Evolutionary conservation across 805 yeast genomes (phyloP).

Genomic region (Yarrowia hollandica): DNA sequence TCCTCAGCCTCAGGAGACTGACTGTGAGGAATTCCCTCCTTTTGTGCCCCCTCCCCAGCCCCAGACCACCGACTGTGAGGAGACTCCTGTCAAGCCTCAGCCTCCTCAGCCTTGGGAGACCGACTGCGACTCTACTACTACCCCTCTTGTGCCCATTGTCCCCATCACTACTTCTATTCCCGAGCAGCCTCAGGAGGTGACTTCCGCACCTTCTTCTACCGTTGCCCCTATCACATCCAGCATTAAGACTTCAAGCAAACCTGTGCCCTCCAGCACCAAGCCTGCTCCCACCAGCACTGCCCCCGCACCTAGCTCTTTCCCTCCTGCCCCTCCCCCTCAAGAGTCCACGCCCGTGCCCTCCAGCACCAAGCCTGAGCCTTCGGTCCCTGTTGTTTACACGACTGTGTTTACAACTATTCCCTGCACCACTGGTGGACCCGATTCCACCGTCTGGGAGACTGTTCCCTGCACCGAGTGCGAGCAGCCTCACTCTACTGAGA

Average conservation of each 20-base stretch:
- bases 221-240: not conserved
- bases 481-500: not conserved
- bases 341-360: no score
- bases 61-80: not conserved
- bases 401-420: slow-evolving; percentile 10
- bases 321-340: not conserved
- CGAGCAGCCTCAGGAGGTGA: not conserved
- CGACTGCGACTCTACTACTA: not conserved
- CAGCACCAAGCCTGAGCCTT: not conserved
- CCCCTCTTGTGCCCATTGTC: not conserved
- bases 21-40: not conserved
- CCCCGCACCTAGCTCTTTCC: not conserved
- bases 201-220: not conserved
- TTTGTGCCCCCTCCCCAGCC: not conserved
- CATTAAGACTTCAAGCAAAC: not conserved
- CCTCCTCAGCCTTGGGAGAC: slow-evolving; percentile 6
- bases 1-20: not conserved
- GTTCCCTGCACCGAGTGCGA: slow-evolving; percentile 12
- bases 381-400: not conserved
- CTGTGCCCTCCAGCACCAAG: not conserved
- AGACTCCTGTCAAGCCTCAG: not conserved
- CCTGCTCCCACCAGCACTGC: not conserved
- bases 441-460: not conserved
- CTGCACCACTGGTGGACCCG: slow-evolving; percentile 4
- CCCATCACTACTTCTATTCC: not conserved